Conservation (phyloP, 2,329 filamentous ascomycete species). For the Neofusicoccum ribis region DNA sequence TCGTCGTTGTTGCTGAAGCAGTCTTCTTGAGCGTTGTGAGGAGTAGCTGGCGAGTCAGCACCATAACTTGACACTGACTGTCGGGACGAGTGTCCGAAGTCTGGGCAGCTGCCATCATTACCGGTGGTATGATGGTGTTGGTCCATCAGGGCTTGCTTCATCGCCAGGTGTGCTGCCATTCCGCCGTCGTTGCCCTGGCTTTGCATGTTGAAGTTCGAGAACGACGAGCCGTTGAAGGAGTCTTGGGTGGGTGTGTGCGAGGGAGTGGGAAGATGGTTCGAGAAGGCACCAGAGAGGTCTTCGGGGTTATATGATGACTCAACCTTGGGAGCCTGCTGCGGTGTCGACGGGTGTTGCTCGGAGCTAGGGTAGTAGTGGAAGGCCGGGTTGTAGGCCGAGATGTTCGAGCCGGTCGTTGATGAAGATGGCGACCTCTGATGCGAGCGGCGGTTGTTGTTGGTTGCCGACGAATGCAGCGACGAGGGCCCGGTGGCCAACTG, state of each 20-base stretch:
- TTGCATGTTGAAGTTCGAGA: conserved; percentile 41
- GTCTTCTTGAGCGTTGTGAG: conserved; percentile 55
- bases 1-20: conserved; percentile 46
- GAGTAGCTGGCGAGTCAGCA: conserved; percentile 62
- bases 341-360: conserved; percentile 44
- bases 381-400: conserved; percentile 32
- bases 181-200: conserved; percentile 36
- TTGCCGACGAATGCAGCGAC: conserved; percentile 2
- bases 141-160: conserved; percentile 60
- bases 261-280: conserved; percentile 58
- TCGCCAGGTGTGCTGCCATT: conserved; percentile 57
- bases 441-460: conserved; percentile 19
- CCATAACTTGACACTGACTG: conserved; percentile 62
- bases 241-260: conserved; percentile 56
- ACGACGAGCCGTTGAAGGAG: conserved; percentile 49
- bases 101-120: conserved; percentile 51
- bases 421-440: conserved; percentile 42
- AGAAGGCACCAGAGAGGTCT: conserved; percentile 43
- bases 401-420: conserved; percentile 40
- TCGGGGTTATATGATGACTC: conserved; percentile 33
- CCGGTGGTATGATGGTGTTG: conserved; percentile 41
- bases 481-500: conserved; percentile 23
- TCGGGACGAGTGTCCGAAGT: conserved; percentile 55
- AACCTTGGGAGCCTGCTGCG: conserved; percentile 33
- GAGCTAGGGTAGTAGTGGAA: conserved; percentile 46